Evolutionary conservation across 306 rosid genomes (phyloP).

Genomic region (Trifolium subterraneum): DNA sequence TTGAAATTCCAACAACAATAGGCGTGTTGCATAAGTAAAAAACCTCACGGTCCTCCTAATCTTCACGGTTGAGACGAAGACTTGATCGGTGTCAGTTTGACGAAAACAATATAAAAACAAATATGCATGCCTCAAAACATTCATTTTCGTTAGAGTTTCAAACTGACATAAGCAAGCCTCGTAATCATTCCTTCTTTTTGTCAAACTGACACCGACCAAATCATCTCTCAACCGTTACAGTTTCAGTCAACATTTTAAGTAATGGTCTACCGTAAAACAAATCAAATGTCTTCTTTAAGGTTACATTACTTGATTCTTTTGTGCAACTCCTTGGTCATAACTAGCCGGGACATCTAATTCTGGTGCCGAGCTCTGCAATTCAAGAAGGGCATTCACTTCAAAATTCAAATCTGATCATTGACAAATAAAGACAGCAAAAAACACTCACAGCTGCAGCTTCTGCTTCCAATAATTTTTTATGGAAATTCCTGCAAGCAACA

Average conservation of each 20-base stretch:
- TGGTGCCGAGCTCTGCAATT: slow-evolving; percentile 39
- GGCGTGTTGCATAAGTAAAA: not conserved
- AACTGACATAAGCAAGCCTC: too few species aligned
- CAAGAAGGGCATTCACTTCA: not conserved
- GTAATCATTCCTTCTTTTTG: not conserved
- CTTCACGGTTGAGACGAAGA: not conserved
- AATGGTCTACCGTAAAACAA: not conserved
- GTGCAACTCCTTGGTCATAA: slow-evolving; percentile 12
- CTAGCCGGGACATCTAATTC: not conserved
- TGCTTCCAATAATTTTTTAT: slow-evolving; percentile 33
- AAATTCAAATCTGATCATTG: not conserved
- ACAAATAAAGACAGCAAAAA: not conserved
- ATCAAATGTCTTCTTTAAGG: not conserved
- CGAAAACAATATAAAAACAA: not conserved
- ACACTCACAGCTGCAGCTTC: slow-evolving; percentile 12
- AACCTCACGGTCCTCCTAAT: not conserved
- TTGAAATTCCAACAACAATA: not conserved
- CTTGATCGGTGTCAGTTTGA: not conserved
- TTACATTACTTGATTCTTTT: not conserved
- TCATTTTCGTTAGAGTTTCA: not conserved
- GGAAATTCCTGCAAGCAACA: slow-evolving; percentile 12
- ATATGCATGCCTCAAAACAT: not conserved
- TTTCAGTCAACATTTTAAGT: not conserved
- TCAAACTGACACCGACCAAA: not conserved
- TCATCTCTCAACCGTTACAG: not conserved